A percentile compares a stretch with the other conserved stretches of the same genome.
phyloP scores from a whole-genome alignment of 805 yeast species.

The Teunomyces kruisii region DNA sequence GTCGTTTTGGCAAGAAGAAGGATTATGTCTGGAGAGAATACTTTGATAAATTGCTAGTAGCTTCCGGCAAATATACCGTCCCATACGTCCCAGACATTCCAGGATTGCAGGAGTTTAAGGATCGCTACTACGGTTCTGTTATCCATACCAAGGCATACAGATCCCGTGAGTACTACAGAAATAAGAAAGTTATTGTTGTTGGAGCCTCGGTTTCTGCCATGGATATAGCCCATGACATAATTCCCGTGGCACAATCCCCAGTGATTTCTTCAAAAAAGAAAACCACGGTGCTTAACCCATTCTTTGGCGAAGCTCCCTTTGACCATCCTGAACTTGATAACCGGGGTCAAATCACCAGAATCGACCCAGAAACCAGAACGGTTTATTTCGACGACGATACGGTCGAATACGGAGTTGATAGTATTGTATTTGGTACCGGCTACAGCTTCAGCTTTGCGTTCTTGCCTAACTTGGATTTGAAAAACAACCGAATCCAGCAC shows the following conservation, averaged over 20 bases:
- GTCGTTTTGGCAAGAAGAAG: slow-evolving; percentile 10
- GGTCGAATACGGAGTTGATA: slow-evolving; percentile 13
- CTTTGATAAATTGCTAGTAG: slow-evolving; percentile 19
- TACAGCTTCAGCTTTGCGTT: slow-evolving; percentile 23
- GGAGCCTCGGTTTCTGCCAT: slow-evolving; percentile 17
- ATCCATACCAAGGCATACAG: slow-evolving; percentile 21
- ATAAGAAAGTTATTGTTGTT: slow-evolving; percentile 20
- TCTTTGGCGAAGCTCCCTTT: slow-evolving; percentile 10
- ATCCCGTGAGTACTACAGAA: slow-evolving; percentile 13
- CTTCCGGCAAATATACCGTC: slow-evolving; percentile 22
- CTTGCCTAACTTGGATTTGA: slow-evolving; percentile 19
- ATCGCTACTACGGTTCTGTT: slow-evolving; percentile 10
- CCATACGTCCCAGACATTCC: slow-evolving; percentile 21
- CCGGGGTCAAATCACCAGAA: slow-evolving; percentile 7
- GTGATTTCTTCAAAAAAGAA: slow-evolving; percentile 22
- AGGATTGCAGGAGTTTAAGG: slow-evolving; percentile 17
- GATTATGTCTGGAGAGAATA: slow-evolving; percentile 19
- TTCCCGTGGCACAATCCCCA: slow-evolving; percentile 15
- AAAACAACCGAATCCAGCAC: slow-evolving; percentile 27
- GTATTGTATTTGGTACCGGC: slow-evolving; percentile 26
- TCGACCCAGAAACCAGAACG: slow-evolving; percentile 8
- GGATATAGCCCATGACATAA: slow-evolving; percentile 19
- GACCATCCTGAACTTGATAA: slow-evolving; percentile 10
- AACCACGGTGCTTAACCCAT: slow-evolving; percentile 3
- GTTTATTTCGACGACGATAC: slow-evolving; percentile 23